phyloP scores from a whole-genome alignment of 257 asterid species.

The Rubia yunnanensis region DNA sequence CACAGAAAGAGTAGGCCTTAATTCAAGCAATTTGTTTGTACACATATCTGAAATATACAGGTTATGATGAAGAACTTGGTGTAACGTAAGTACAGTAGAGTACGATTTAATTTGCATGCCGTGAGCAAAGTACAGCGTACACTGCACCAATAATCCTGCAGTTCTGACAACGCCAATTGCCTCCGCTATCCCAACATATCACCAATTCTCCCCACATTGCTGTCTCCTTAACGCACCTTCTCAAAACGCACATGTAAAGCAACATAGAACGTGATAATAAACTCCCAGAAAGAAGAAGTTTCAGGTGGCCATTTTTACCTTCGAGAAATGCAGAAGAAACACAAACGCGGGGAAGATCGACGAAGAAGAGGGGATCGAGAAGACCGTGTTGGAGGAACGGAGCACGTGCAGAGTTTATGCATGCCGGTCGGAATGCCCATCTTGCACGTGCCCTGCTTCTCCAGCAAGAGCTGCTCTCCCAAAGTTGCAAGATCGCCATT shows the following conservation, averaged over 20 bases:
- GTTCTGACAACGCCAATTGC: not conserved
- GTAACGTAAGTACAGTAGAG: too few species aligned
- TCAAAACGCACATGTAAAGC: not conserved
- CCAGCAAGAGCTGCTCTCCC: constrained; percentile 62
- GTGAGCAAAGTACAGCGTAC: not conserved
- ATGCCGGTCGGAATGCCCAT: not conserved
- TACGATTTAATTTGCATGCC: too few species aligned
- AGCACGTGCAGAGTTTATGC: constrained; percentile 64
- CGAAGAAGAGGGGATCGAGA: constrained; percentile 18
- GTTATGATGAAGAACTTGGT: too few species aligned
- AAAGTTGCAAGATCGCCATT: not conserved
- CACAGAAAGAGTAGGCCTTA: too few species aligned
- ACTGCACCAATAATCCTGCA: not conserved
- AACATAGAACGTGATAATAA: too few species aligned
- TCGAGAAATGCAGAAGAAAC: too few species aligned
- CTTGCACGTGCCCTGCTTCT: constrained; percentile 90
- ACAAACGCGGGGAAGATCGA: too few species aligned
- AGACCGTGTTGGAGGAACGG: constrained; percentile 81
- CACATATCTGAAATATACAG: too few species aligned
- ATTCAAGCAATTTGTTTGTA: too few species aligned
- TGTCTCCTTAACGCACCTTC: not conserved
- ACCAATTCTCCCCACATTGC: too few species aligned
- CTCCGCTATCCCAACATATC: not conserved
- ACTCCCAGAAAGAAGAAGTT: too few species aligned
- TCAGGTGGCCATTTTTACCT: too few species aligned